Percentiles rank a stretch among this genome's conserved stretches.
Evolutionary conservation across 176 grass and related monocot species (phyloP).

Genomic region (Puya raimondii): DNA sequence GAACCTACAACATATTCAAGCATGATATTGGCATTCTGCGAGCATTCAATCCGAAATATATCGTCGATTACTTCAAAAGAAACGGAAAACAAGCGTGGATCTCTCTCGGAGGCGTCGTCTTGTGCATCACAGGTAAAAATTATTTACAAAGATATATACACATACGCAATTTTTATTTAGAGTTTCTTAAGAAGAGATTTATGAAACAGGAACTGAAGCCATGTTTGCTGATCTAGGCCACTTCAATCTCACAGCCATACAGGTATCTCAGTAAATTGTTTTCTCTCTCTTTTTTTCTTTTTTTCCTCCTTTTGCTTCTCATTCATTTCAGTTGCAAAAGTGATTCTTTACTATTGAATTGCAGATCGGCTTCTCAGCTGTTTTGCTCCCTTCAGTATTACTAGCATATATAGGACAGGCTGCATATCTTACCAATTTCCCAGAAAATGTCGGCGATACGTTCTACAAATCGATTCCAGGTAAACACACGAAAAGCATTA

Average conservation of each 20-base stretch:
- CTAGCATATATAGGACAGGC: slow-evolving; percentile 63
- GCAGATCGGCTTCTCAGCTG: slow-evolving; percentile 56
- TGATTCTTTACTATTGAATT: background rate
- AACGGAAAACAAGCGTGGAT: slow-evolving; percentile 65
- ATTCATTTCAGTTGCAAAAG: too few relatives aligned
- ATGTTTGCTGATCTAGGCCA: slow-evolving; percentile 82
- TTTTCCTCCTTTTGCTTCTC: background rate
- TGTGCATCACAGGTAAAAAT: slow-evolving; percentile 61
- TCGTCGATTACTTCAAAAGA: slow-evolving; percentile 60
- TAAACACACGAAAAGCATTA: background rate
- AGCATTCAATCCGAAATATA: slow-evolving; percentile 64
- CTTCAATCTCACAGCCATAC: slow-evolving; percentile 60
- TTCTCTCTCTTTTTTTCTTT: background rate
- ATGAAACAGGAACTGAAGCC: slow-evolving; percentile 47
- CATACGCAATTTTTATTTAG: too few relatives aligned
- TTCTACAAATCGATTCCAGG: slow-evolving; percentile 83
- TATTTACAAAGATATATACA: too few relatives aligned
- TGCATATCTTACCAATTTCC: slow-evolving; percentile 40
- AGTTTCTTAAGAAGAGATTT: too few relatives aligned
- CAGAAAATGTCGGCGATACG: slow-evolving; percentile 36
- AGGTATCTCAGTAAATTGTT: slow-evolving; percentile 27
- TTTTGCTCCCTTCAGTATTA: slow-evolving; percentile 47
- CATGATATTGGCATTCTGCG: slow-evolving; percentile 39
- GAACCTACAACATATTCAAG: slow-evolving; percentile 55
- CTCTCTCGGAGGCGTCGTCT: slow-evolving; percentile 63